These are phyloP conservation scores for Zygnema circumcarinatum DNA, from an alignment of 139 green algal species.

Conservation along the genomic window DNA sequence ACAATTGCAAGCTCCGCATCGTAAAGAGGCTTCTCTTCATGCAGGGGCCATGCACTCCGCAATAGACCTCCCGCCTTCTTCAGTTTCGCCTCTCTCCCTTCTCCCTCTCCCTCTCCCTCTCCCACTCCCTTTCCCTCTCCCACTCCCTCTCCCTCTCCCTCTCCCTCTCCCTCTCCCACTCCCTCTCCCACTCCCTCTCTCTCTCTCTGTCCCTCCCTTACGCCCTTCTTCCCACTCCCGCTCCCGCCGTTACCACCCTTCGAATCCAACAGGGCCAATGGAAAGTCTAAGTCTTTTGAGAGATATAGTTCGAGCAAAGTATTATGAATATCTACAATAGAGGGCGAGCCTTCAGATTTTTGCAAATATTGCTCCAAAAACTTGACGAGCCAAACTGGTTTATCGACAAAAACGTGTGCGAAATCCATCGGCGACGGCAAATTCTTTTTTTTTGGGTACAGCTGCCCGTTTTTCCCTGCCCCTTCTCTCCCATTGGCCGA, in stretches of 20 bases:
- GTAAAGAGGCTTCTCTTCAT: constrained; percentile 72
- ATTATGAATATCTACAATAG: constrained; percentile 28
- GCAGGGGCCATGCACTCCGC: constrained; percentile 78
- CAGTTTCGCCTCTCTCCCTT: constrained; percentile 54
- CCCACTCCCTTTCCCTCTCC: not conserved
- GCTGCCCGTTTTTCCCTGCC: not conserved
- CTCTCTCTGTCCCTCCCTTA: not conserved
- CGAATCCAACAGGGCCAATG: not conserved
- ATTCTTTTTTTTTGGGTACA: constrained; percentile 21
- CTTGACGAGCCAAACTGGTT: constrained; percentile 22
- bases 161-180: not conserved
- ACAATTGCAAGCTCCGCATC: constrained; percentile 88
- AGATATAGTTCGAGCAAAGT: constrained; percentile 61
- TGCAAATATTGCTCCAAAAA: constrained; percentile 48
- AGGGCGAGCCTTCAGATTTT: not conserved
- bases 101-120: constrained; percentile 18
- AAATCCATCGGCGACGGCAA: constrained; percentile 72
- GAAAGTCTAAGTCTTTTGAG: not conserved
- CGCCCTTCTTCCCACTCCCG: not conserved
- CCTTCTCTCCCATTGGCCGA: not conserved
- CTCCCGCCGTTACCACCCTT: not conserved
- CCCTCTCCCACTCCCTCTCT: not conserved
- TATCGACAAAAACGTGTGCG: constrained; percentile 50
- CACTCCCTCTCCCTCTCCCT: not conserved
- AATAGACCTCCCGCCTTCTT: constrained; percentile 85